Conservation (phyloP, 257 asterid species). For the Solanum boliviense region DNA sequence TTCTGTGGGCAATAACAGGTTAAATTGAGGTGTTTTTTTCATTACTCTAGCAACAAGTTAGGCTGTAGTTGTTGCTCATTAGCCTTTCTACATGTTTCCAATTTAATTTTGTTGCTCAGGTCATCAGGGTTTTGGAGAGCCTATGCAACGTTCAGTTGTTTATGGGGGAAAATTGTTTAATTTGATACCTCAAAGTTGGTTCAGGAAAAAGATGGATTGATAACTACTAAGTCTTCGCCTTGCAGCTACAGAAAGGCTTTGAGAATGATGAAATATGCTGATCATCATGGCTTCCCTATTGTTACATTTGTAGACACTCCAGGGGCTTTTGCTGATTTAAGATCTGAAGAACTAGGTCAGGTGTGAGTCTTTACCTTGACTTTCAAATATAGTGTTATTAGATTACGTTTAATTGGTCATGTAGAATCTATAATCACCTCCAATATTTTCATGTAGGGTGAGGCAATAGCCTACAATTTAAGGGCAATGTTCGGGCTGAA, state of each 20-base stretch:
- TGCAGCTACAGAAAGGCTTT: slow-evolving; percentile 81
- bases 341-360: slow-evolving; percentile 76
- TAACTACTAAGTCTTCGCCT: background rate
- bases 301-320: slow-evolving; percentile 86
- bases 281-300: slow-evolving; percentile 87
- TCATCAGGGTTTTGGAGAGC: background rate
- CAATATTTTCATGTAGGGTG: slow-evolving; percentile 53
- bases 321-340: slow-evolving; percentile 87
- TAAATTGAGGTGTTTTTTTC: background rate
- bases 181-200: background rate
- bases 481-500: slow-evolving; percentile 96
- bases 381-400: background rate
- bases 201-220: background rate
- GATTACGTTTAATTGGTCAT: background rate
- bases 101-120: background rate
- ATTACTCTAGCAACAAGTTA: background rate
- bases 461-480: slow-evolving; percentile 86
- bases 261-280: slow-evolving; percentile 86
- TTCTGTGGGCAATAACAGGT: background rate
- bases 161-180: background rate
- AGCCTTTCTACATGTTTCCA: background rate
- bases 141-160: background rate
- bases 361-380: slow-evolving; percentile 24
- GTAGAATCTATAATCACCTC: background rate
- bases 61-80: background rate